A percentile compares a stretch with the other conserved stretches of the same genome.
These are phyloP conservation scores for Spatholobus suberectus DNA, from an alignment of 306 rosid genomes.

Conservation along the genomic window DNA sequence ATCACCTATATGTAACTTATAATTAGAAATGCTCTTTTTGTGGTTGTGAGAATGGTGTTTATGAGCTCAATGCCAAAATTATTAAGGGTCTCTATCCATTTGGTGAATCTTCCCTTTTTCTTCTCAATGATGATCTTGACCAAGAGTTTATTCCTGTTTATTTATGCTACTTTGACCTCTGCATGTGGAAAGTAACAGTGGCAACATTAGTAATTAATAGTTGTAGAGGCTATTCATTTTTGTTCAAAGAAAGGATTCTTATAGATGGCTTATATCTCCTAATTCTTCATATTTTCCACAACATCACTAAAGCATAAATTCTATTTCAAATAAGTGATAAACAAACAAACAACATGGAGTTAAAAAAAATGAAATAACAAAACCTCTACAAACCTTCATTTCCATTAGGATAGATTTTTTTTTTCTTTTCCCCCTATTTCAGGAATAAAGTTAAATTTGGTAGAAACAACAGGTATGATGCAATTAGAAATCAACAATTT, in stretches of 20 bases:
- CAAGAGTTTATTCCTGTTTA: constrained; percentile 58
- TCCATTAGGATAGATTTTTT: too few relatives aligned
- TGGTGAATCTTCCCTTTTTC: constrained; percentile 52
- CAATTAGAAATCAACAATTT: too few relatives aligned
- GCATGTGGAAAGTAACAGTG: constrained; percentile 33
- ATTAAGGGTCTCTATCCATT: constrained; percentile 52
- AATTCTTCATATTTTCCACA: constrained; percentile 40
- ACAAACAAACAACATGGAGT: too few relatives aligned
- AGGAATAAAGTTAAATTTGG: too few relatives aligned
- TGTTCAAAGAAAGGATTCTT: not conserved
- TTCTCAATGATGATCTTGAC: constrained; percentile 56
- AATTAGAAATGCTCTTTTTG: constrained; percentile 53
- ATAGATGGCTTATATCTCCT: constrained; percentile 50
- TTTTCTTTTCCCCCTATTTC: too few relatives aligned
- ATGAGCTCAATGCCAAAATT: constrained; percentile 56
- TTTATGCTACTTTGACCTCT: constrained; percentile 50
- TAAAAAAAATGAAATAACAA: too few relatives aligned
- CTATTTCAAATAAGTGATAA: too few relatives aligned
- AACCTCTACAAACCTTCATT: too few relatives aligned
- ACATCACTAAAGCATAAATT: too few relatives aligned
- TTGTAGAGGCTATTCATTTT: not conserved
- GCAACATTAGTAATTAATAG: not conserved
- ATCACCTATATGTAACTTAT: constrained; percentile 53
- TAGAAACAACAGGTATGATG: too few relatives aligned
- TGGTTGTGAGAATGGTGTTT: constrained; percentile 58